Conservation (phyloP, 2,329 filamentous ascomycete genomes). For the Chlorencoelia australis region DNA sequence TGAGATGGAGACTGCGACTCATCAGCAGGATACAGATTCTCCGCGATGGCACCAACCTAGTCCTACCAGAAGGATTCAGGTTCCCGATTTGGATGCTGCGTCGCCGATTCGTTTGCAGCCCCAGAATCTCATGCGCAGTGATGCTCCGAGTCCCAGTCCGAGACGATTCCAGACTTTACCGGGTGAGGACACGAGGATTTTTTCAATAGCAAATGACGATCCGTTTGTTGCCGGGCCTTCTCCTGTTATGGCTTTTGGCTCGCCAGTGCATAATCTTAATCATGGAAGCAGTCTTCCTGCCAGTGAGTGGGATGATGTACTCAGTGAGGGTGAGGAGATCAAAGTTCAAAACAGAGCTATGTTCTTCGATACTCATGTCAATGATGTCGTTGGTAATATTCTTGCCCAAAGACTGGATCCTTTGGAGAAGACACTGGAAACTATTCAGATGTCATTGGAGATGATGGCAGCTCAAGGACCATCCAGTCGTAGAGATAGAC, state of each 20-base stretch:
- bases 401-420: conserved; percentile 70
- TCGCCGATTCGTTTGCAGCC: conserved; percentile 45
- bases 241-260: conserved; percentile 36
- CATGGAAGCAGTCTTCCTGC: conserved; percentile 53
- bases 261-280: conserved; percentile 53
- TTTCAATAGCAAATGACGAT: conserved; percentile 37
- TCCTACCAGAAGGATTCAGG: conserved; percentile 30
- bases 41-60: conserved; percentile 39
- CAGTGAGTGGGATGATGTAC: conserved; percentile 87
- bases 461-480: conserved; percentile 44
- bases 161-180: conserved; percentile 40
- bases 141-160: conserved; percentile 65
- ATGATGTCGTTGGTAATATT: conserved; percentile 70
- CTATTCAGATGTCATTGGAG: conserved; percentile 62
- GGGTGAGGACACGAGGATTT: conserved; percentile 36
- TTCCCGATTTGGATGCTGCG: conserved; percentile 33
- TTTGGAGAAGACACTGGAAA: conserved; percentile 66
- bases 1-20: conserved; percentile 43
- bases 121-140: conserved; percentile 48
- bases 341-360: conserved; percentile 72
- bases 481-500: conserved; percentile 47
- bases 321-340: conserved; percentile 72
- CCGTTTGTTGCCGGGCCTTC: conserved; percentile 22
- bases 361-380: conserved; percentile 88
- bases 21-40: conserved; percentile 20